Evolutionary conservation across 2,329 filamentous ascomycete genomes (phyloP), one percentile per base, ranked within the genome.

Genomic region (Zymoseptoria tritici): DNA sequence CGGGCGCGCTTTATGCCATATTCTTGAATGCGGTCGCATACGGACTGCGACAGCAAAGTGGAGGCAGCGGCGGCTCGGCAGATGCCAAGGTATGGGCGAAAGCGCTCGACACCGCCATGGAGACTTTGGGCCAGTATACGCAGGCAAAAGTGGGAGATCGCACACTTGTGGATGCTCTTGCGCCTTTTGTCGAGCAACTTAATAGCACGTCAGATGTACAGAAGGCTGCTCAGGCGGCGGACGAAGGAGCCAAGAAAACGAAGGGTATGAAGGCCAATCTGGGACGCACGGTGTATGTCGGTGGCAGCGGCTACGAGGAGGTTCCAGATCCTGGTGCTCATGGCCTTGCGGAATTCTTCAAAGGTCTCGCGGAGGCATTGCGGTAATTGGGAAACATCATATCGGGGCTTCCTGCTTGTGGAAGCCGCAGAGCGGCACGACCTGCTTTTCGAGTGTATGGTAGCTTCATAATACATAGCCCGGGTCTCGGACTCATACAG

Each of bases 201-300:
- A 80, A 76, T 6, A 75, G 82, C 69, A 86, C 85, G 0, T 84
- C 83, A 13, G 83, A 89, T 71, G 73, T 94, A 20, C 81, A 84
- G 65, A 80, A 85, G 71, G 92, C 94, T 7, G 91, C 90, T 0
- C 79, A 85, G 67, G 91, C 90, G 1, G 87, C 91, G 0, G 83
- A 83, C 64, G 80, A 85, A 53, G 94, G 88, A 0, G 88, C 92
- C 3, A 87, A 93, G 64, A 84, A 84, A 29, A 97, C 94, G 20
- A 96, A 92, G 78, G 89, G 88, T 22, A 97, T 99, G 92, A 85
- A 88, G 73, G 90, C 94, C 50, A 94, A 87, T 67, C 78, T 99
- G 49, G 94, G 94, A 7, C 79, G 91, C 60, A 85, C 88, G 1
- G 90, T 94, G 9, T 95, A 95, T 73, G 85, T 96, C 55, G 90